Conservation (phyloP, 352 stramenopile species). For the Phytophthora sansomeana region DNA sequence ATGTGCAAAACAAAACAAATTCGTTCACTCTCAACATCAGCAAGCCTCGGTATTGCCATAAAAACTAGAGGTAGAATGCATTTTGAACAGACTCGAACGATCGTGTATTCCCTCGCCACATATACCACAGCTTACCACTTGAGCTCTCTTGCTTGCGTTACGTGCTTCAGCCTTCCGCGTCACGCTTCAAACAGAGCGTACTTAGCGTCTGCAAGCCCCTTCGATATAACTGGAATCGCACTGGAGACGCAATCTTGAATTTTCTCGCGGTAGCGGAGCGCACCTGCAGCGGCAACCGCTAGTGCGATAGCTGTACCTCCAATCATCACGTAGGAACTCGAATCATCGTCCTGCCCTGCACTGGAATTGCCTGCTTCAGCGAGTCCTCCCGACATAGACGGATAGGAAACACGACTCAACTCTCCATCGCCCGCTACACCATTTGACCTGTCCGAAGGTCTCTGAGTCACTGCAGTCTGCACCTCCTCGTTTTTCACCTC, state of each 20-base stretch:
- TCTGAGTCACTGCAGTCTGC: slow-evolving; percentile 5
- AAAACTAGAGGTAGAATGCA: background rate
- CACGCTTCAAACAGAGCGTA: slow-evolving; percentile 71
- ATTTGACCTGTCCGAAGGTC: background rate
- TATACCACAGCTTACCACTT: background rate
- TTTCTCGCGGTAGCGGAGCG: slow-evolving; percentile 58
- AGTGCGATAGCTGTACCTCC: slow-evolving; percentile 59
- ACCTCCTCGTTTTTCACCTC: slow-evolving; percentile 15
- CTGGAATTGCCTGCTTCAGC: background rate
- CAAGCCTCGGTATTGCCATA: too few relatives aligned
- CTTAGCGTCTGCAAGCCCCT: slow-evolving; percentile 68
- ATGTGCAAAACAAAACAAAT: too few relatives aligned
- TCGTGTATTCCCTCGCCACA: background rate
- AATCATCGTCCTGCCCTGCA: slow-evolving; percentile 37
- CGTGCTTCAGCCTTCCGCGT: slow-evolving; percentile 8
- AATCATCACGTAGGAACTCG: slow-evolving; percentile 48
- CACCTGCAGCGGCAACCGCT: slow-evolving; percentile 51
- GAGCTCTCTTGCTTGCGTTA: background rate
- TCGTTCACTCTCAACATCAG: too few relatives aligned
- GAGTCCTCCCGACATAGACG: slow-evolving; percentile 6
- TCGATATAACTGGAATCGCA: slow-evolving; percentile 60
- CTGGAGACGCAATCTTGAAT: slow-evolving; percentile 54
- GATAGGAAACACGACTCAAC: slow-evolving; percentile 4
- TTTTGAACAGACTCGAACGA: background rate
- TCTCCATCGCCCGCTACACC: slow-evolving; percentile 7